These are phyloP conservation scores for Lactarius psammicola DNA, from an alignment of 768 basidiomycete species.

Conservation along the genomic window DNA sequence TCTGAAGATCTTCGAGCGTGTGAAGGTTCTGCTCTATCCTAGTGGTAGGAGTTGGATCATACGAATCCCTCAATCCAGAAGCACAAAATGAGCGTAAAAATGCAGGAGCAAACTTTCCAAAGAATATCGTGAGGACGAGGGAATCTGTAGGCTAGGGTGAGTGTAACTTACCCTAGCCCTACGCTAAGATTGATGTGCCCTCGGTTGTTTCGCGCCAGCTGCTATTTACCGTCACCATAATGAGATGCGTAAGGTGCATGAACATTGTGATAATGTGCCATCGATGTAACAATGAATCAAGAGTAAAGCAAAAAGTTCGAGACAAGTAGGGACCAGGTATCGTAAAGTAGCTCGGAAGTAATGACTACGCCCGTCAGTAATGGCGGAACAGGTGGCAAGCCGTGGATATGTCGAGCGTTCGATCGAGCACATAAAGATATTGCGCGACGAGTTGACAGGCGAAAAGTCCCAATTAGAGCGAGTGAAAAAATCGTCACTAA, in stretches of 20 bases:
- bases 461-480: slow-evolving; percentile 14
- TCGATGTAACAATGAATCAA: slow-evolving; percentile 6
- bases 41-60: too few relatives aligned
- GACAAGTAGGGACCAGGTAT: slow-evolving; percentile 13
- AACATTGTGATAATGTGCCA: slow-evolving; percentile 9
- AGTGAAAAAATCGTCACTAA: slow-evolving; percentile 20
- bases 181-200: too few relatives aligned
- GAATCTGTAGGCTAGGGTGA: too few relatives aligned
- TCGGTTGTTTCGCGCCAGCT: too few relatives aligned
- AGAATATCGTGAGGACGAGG: too few relatives aligned
- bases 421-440: slow-evolving; percentile 14
- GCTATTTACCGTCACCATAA: neutral
- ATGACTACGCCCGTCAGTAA: slow-evolving; percentile 3
- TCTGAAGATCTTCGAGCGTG: slow-evolving; percentile 42
- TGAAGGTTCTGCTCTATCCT: slow-evolving; percentile 45
- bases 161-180: too few relatives aligned
- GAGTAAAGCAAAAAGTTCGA: slow-evolving; percentile 1
- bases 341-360: slow-evolving; percentile 6
- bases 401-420: slow-evolving; percentile 2
- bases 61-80: too few relatives aligned
- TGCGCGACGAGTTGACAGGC: neutral
- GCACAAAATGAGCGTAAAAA: too few relatives aligned
- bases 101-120: too few relatives aligned
- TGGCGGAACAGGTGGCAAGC: slow-evolving; percentile 1
- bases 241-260: slow-evolving; percentile 4